A percentile compares a stretch with the other conserved stretches of the same genome.
These are phyloP conservation scores for Nigrospora osmanthi DNA, from an alignment of 2,329 filamentous ascomycete species.

Conservation along the genomic window DNA sequence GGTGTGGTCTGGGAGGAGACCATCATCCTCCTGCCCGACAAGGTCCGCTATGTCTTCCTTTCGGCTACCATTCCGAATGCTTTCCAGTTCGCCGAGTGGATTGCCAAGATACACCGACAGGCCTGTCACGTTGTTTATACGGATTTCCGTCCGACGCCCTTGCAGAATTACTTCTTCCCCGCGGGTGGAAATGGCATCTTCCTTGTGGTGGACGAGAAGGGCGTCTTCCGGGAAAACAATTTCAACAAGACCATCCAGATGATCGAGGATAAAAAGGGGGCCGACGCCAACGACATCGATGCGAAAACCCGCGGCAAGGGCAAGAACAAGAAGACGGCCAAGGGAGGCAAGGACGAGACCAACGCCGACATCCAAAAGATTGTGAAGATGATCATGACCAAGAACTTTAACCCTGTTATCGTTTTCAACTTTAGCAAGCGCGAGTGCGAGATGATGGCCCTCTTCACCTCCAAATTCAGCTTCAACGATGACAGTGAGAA, in stretches of 20 bases:
- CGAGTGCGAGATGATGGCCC: constrained; percentile 84
- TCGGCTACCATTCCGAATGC: constrained; percentile 98
- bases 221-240: constrained; percentile 91
- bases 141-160: constrained; percentile 90
- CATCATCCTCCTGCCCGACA: constrained; percentile 94
- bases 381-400: constrained; percentile 97
- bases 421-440: constrained; percentile 99
- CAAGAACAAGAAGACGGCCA: constrained; percentile 87
- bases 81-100: constrained; percentile 99
- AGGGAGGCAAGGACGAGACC: constrained; percentile 68
- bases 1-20: constrained; percentile 99
- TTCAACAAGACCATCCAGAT: constrained; percentile 93
- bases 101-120: constrained; percentile 94
- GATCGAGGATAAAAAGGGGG: constrained; percentile 80
- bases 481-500: constrained; percentile 98
- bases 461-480: constrained; percentile 77
- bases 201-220: constrained; percentile 93
- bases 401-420: constrained; percentile 95
- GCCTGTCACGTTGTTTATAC: constrained; percentile 99
- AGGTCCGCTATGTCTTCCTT: constrained; percentile 96
- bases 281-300: constrained; percentile 70
- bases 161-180: constrained; percentile 98
- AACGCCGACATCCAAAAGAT: constrained; percentile 91
- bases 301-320: constrained; percentile 80
- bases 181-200: constrained; percentile 88